Percentiles rank a stretch among this genome's conserved stretches.
phyloP scores from a whole-genome alignment of 495 filamentous ascomycete species.

The Cudoniella acicularis region DNA sequence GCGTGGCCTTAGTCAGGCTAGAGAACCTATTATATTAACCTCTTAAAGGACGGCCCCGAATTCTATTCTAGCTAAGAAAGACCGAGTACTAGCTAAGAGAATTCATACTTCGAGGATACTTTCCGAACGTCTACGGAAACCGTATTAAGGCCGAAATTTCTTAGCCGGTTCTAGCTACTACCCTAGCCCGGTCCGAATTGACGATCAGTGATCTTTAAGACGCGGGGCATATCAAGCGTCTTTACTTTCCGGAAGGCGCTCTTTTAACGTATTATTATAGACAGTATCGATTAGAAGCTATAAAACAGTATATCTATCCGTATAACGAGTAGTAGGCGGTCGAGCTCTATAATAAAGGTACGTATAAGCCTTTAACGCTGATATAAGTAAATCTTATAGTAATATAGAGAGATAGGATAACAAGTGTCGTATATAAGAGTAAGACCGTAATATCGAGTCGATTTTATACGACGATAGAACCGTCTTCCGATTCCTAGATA shows the following conservation, averaged over 20 bases:
- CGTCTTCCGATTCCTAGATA: conserved; percentile 17
- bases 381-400: conserved; percentile 17
- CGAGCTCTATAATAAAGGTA: conserved; percentile 15
- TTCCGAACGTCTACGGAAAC: conserved; percentile 13
- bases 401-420: conserved; percentile 18
- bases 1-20: conserved; percentile 16
- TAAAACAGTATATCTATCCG: conserved; percentile 16
- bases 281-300: conserved; percentile 18
- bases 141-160: conserved; percentile 19
- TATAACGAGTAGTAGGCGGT: conserved; percentile 13
- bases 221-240: conserved; percentile 6
- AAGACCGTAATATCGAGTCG: conserved; percentile 21
- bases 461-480: conserved; percentile 16
- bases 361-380: conserved; percentile 13
- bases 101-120: conserved; percentile 19
- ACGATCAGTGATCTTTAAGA: conserved; percentile 11
- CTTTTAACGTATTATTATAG: conserved; percentile 14
- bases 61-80: conserved; percentile 19
- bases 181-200: conserved; percentile 13
- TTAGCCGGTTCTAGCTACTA: conserved; percentile 13
- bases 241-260: conserved; percentile 16
- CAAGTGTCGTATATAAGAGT: conserved; percentile 15
- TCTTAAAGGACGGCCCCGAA: conserved; percentile 13
- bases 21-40: conserved; percentile 17
- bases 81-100: conserved; percentile 20